Conservation (phyloP, 768 basidiomycete genomes). For the Russula virescens region DNA sequence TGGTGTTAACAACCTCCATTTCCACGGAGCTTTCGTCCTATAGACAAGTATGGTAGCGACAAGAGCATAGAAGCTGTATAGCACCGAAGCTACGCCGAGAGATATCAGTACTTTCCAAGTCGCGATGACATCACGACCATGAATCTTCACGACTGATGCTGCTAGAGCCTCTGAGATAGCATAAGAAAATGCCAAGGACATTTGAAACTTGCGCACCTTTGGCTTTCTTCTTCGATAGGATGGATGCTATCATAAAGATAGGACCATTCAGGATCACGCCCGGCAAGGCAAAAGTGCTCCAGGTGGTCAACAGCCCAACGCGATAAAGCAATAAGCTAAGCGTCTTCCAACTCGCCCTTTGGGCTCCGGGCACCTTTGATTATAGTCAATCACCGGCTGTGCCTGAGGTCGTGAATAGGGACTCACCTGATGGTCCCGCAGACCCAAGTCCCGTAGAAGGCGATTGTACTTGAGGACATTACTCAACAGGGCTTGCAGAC, state of each 20-base stretch:
- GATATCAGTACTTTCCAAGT: conserved; percentile 97
- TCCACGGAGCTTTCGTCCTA: conserved; percentile 54
- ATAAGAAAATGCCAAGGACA: not conserved
- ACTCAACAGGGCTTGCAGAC: conserved; percentile 67
- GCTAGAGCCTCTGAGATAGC: conserved; percentile 80
- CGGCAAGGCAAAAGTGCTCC: conserved; percentile 81
- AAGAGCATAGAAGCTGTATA: conserved; percentile 80
- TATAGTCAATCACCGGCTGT: conserved; percentile 2
- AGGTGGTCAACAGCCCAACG: conserved; percentile 63
- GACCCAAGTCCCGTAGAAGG: conserved; percentile 75
- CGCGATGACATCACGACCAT: conserved; percentile 86
- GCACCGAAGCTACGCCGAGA: conserved; percentile 74
- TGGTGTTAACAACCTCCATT: conserved; percentile 68
- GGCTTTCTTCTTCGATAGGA: conserved; percentile 80
- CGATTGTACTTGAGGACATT: conserved; percentile 90
- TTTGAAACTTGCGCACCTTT: conserved; percentile 48
- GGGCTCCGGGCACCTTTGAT: conserved; percentile 72
- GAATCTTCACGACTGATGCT: conserved; percentile 89
- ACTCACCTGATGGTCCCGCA: conserved; percentile 86
- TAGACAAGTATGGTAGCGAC: conserved; percentile 67
- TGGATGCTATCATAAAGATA: conserved; percentile 88
- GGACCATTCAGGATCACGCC: conserved; percentile 88
- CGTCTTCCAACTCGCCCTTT: conserved; percentile 80
- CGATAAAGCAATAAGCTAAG: conserved; percentile 80
- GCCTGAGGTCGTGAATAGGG: not conserved